phyloP scores from a whole-genome alignment of 1,284 basidiomycete genomes.

The Ceratobasidium sp. region DNA sequence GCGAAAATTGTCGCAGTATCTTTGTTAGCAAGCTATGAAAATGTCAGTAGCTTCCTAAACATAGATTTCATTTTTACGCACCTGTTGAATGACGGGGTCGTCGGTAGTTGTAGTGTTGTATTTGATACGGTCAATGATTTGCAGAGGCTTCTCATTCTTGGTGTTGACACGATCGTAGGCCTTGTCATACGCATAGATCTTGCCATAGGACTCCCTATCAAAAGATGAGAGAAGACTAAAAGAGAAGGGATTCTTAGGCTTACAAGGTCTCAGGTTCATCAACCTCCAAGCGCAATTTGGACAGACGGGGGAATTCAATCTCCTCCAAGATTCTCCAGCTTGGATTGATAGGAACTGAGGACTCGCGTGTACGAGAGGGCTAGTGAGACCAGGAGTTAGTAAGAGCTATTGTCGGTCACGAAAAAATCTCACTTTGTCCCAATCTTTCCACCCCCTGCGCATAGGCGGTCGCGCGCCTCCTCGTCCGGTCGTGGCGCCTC shows the following conservation, averaged over 20 bases:
- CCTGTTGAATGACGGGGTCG: conserved; percentile 93
- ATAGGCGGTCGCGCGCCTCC: conserved; percentile 65
- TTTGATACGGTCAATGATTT: conserved; percentile 93
- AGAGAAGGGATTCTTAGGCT: conserved; percentile 52
- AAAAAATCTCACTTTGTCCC: conserved; percentile 80
- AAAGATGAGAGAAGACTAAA: conserved; percentile 35
- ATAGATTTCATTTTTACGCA: conserved; percentile 52
- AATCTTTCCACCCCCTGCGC: conserved; percentile 88
- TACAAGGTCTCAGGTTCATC: conserved; percentile 90
- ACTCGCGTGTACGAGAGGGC: conserved; percentile 91
- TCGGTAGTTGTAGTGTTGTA: conserved; percentile 98
- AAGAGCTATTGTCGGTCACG: neutral
- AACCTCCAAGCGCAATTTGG: conserved; percentile 92
- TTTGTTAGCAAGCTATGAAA: conserved; percentile 75
- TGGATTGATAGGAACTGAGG: conserved; percentile 91
- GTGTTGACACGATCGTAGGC: conserved; percentile 95
- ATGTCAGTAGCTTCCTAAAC: neutral
- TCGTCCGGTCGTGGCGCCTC: conserved; percentile 48
- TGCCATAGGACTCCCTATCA: conserved; percentile 84
- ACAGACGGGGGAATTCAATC: conserved; percentile 93
- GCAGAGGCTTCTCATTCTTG: conserved; percentile 89
- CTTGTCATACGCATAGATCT: conserved; percentile 94
- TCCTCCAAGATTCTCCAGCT: conserved; percentile 97
- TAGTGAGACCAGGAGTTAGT: conserved; percentile 53
- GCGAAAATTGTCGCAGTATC: conserved; percentile 88